phyloP scores from a whole-genome alignment of 768 basidiomycete species.

The Russula vinacea region DNA sequence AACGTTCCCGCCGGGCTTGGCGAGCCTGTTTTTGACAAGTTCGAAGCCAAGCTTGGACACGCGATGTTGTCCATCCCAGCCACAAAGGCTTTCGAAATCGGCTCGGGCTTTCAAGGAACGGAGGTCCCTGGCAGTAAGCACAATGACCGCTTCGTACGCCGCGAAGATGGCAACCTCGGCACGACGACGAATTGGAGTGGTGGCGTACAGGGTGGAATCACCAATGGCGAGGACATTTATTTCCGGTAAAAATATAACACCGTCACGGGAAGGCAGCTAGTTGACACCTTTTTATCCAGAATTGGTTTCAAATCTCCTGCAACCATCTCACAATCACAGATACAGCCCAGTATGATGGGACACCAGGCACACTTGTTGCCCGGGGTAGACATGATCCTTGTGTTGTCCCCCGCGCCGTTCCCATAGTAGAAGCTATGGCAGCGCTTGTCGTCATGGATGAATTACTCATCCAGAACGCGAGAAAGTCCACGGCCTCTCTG shows the following conservation, averaged over 20 bases:
- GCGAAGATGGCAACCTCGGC: slow-evolving; percentile 65
- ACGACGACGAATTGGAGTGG: slow-evolving; percentile 95
- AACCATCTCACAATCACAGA: slow-evolving; percentile 90
- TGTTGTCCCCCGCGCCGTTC: slow-evolving; percentile 94
- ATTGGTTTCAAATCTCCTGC: slow-evolving; percentile 98
- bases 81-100: slow-evolving; percentile 97
- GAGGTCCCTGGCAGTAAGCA: slow-evolving; percentile 90
- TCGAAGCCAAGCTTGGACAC: slow-evolving; percentile 92
- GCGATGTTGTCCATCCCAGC: slow-evolving; percentile 99
- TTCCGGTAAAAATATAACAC: slow-evolving; percentile 64
- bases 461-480: slow-evolving; percentile 83
- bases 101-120: slow-evolving; percentile 93
- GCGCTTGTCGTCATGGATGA: slow-evolving; percentile 93
- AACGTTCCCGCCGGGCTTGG: slow-evolving; percentile 88
- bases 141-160: slow-evolving; percentile 81
- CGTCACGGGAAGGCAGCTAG: neutral
- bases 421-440: slow-evolving; percentile 98
- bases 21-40: slow-evolving; percentile 98
- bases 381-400: slow-evolving; percentile 96
- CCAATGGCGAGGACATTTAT: slow-evolving; percentile 96
- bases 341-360: slow-evolving; percentile 93
- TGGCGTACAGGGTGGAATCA: slow-evolving; percentile 96
- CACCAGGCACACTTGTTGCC: slow-evolving; percentile 81
- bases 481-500: slow-evolving; percentile 65
- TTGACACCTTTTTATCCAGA: slow-evolving; percentile 40